Percentiles rank a stretch among this genome's conserved stretches.
Evolutionary conservation across 768 basidiomycete genomes (phyloP).

Genomic region (Daedalea quercina): DNA sequence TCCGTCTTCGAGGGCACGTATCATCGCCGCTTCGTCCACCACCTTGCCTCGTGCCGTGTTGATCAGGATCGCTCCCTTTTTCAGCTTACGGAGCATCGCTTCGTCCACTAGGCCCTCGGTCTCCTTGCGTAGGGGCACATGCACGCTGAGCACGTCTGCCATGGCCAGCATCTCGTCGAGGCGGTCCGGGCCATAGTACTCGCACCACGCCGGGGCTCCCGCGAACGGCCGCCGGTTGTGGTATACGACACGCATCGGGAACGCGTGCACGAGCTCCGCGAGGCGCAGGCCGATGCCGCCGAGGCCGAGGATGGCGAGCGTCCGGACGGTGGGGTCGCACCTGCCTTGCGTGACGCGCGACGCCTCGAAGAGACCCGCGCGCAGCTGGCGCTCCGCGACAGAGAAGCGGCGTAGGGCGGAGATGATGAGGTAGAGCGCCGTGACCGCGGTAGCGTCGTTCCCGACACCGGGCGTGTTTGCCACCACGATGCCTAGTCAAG

Average conservation of each 20-base stretch:
- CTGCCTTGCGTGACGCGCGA: constrained; percentile 36
- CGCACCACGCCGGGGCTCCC: constrained; percentile 63
- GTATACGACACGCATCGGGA: constrained; percentile 88
- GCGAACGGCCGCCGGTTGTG: constrained; percentile 53
- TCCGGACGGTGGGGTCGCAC: constrained; percentile 62
- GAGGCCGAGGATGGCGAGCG: constrained; percentile 66
- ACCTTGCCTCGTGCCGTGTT: constrained; percentile 89
- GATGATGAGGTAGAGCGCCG: constrained; percentile 76
- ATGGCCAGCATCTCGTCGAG: constrained; percentile 54
- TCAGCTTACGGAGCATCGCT: constrained; percentile 68
- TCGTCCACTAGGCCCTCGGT: constrained; percentile 73
- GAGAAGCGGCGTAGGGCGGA: constrained; percentile 72
- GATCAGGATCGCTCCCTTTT: constrained; percentile 69
- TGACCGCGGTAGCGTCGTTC: constrained; percentile 86
- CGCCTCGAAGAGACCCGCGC: constrained; percentile 55
- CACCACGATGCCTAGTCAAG: constrained; percentile 55
- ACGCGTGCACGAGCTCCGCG: constrained; percentile 64
- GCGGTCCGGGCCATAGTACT: constrained; percentile 61
- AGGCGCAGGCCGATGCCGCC: constrained; percentile 74
- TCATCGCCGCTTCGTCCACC: constrained; percentile 81
- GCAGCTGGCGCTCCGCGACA: constrained; percentile 49
- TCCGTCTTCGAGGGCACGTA: constrained; percentile 76
- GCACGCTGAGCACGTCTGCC: constrained; percentile 82
- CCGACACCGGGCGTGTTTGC: constrained; percentile 89
- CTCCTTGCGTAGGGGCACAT: constrained; percentile 70